Conservation (phyloP, 1,284 basidiomycete species). For the Ustilago crameri region DNA sequence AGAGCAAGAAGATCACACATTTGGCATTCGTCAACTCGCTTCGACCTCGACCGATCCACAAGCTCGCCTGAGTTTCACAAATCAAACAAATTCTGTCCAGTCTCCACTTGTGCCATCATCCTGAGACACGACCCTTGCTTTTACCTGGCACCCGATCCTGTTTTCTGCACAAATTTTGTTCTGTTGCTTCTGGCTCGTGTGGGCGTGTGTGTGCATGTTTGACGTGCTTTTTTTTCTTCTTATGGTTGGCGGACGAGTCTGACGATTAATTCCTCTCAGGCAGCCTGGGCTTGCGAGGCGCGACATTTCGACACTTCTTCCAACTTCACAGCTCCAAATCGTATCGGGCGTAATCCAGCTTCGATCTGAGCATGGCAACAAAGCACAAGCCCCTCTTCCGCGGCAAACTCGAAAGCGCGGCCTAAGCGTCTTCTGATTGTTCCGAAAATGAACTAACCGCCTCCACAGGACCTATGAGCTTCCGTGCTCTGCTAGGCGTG, state of each 20-base stretch:
- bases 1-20: constrained; percentile 3
- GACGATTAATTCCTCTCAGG: too few relatives aligned
- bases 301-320: not conserved
- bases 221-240: too few relatives aligned
- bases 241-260: too few relatives aligned
- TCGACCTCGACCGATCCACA: constrained; percentile 5
- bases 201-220: too few relatives aligned
- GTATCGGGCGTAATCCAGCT: too few relatives aligned
- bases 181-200: too few relatives aligned
- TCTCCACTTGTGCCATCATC: not conserved
- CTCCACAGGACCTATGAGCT: not conserved
- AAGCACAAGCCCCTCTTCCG: not conserved
- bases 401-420: constrained; percentile 1
- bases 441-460: not conserved
- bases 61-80: not conserved
- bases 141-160: too few relatives aligned
- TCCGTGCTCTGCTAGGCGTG: too few relatives aligned
- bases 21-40: not conserved
- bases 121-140: too few relatives aligned
- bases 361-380: not conserved
- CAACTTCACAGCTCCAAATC: not conserved
- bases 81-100: not conserved
- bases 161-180: constrained; percentile 1
- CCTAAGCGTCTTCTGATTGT: not conserved
- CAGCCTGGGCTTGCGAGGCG: too few relatives aligned